These are phyloP conservation scores for Aspergillus avenaceus DNA, from an alignment of 495 filamentous ascomycete genomes.

Conservation along the genomic window DNA sequence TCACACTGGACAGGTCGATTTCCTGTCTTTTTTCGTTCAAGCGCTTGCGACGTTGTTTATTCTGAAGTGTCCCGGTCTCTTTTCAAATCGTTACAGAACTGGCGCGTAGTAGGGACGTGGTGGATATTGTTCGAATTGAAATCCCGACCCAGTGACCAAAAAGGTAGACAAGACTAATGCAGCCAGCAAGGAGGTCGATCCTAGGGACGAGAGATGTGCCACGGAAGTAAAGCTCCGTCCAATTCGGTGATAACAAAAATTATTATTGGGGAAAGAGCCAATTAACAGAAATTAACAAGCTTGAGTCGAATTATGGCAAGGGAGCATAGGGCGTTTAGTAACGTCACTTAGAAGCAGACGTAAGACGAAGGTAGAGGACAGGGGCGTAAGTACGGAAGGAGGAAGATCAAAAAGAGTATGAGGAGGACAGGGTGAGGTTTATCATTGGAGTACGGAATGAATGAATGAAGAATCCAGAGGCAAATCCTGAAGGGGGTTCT, in stretches of 20 bases:
- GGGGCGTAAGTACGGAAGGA: constrained; percentile 11
- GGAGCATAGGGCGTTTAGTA: constrained; percentile 22
- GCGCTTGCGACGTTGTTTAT: constrained; percentile 4
- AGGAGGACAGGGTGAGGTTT: constrained; percentile 15
- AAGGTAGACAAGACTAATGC: constrained; percentile 26
- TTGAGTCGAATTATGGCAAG: constrained; percentile 32
- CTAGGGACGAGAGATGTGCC: constrained; percentile 34
- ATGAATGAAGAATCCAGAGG: constrained; percentile 24
- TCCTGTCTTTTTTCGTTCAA: background rate
- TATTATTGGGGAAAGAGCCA: constrained; percentile 4
- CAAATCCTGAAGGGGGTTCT: constrained; percentile 15
- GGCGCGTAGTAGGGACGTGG: constrained; percentile 7
- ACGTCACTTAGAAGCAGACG: constrained; percentile 14
- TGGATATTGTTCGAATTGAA: constrained; percentile 9
- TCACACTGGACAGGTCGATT: constrained; percentile 28
- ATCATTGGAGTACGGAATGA: constrained; percentile 23
- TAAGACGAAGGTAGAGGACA: constrained; percentile 8
- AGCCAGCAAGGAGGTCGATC: constrained; percentile 36
- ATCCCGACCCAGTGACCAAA: constrained; percentile 16
- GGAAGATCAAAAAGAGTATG: constrained; percentile 10
- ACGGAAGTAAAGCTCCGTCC: constrained; percentile 36
- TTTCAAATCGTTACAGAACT: constrained; percentile 10
- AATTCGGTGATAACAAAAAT: constrained; percentile 30
- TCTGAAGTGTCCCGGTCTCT: constrained; percentile 1
- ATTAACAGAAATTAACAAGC: no score